Base-by-base conservation (phyloP, 306 rosid species). In the Erythrophleum fordii region DNA sequence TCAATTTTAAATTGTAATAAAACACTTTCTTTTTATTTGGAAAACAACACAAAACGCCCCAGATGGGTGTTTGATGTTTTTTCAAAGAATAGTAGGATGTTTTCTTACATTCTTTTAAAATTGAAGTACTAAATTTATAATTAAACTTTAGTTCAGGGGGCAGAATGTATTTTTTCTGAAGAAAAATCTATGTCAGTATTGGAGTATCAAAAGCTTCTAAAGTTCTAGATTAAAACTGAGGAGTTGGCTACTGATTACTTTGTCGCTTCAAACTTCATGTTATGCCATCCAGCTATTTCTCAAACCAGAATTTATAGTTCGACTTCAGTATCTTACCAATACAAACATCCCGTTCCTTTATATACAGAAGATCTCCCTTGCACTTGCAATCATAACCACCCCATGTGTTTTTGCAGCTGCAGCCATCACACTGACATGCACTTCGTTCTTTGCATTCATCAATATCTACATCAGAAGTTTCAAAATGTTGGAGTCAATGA, bases 401-500 rank as follows among this genome's bases (percentile, higher is more conserved):
- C 90, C 90, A 87, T 23, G 87, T 87, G 72, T 83, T 17, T 83
- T 81, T 87, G 79, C 90, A 87, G 80, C 80, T 77, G 82, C 87
- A 87, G 34, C 86, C 86, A 75, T 87, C 84, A 84, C 90, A 87
- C 28, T 81, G 84, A 70, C 90, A 87, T 55, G 46, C 87, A 74
- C 86, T 84, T 81, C 62, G 45, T 28, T 87, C 90, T 76, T 81
- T 87, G 62, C 90, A 87, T 75, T 87, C 90, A 78, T 87, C 77
- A 48, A 84, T 16, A 81, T 83, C 90, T 87, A 81, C 68, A 73
- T 68, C 23, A 77, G 29, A 73, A 48, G 60, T 75, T 51, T 46
- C 23, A 46, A 22, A 64, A 18, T 26, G 34, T 46, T 5, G 5
- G 6, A 69, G n/a, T 75, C 11, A 48, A 68, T 26, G 23, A 34